Base-by-base conservation (phyloP, 2,329 filamentous ascomycete genomes). In the Metarhizium guizhouense region DNA sequence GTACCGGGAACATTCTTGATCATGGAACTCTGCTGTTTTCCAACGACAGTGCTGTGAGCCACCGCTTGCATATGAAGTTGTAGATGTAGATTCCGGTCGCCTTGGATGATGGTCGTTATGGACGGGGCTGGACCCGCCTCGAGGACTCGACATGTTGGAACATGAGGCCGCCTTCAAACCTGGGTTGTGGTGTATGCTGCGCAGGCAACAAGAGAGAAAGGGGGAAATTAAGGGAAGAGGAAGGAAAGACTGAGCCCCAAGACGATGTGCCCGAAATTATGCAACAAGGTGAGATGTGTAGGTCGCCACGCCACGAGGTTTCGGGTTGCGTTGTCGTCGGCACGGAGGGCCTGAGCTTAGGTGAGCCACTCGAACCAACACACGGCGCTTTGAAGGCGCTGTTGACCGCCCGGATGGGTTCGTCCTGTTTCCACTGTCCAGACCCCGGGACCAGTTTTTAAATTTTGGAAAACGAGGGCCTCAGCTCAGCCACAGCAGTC, bases 1-100 rank as follows among this genome's bases (percentile, higher is more conserved):
- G 63, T 70, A 79, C 50, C 70, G 71, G 11, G 70, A 70, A 62
- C 76, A 78, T 63, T 79, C 76, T 51, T 72, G 68, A 52, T 75
- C 69, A 59, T 74, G 62, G 48, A 69, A 74, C 14, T 66, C 64
- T 18, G 63, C 25, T 10, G 68, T 74, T 52, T 69, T 70, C 68
- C 73, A 76, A 40, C 61, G 68, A 56, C 75, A 78, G 34, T 52
- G 11, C n/a, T 10, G 25, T 25, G 51, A 18, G 18, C 36, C 34
- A 25, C 36, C 51, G 29, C 4, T 25, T 4, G 18, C n/a, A 5
- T 54, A 10, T 29, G 66, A 63, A 57, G 32, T 18, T 18, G 14
- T 20, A 38, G 32, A 51, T 18, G 14, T 20, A 38, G 32, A 51
- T n/a, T 38, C 29, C 4, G 29, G 38, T 52, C 13, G 42, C 38